Evolutionary conservation across 805 yeast genomes (phyloP), one percentile per base, ranked within the genome.

Genomic region (Komagataella ulmi): DNA sequence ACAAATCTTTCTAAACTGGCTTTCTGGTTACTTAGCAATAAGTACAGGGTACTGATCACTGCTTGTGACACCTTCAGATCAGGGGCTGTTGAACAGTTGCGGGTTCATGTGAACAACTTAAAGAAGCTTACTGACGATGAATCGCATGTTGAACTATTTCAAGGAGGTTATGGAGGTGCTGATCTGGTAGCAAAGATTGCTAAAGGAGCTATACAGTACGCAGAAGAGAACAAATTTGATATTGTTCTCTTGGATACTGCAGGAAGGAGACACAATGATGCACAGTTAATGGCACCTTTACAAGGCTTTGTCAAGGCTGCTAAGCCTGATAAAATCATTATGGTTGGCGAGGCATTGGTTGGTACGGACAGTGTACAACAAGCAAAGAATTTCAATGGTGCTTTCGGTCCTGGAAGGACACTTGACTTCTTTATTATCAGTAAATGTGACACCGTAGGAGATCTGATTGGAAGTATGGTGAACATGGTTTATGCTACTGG

Each of bases 51-150:
- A 1, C 73, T 91, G 50, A 85, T 91, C 59, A 95, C 96, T 19
- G 99, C 99, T 0, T 91, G 98, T 69, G 99, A 91, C 69, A 93
- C 99, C 0, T 91, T 91, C 70, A 77, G 99, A 67, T 88, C 97
- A 0, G 99, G 99, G 50, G 99, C 99, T 0, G 97, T 91, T n/a
- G 98, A 91, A 65, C 99, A 91, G 68, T 73, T 91, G 54, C 81
- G 93, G 58, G 96, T 90, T 1, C 99, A 91, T 68, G 98, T 91
- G 2, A 82, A 83, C 55, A 87, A 93, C 60, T 71, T 91, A 55
- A 78, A 82, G 51, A 80, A 80, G 55, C 71, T 90, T 46, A 82
- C 88, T 36, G 59, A 66, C 10, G 75, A 73, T 8, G 59, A 63
- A 10, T 58, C 63, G 36, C 62, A 69, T 58, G 83, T 88, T 50